These are phyloP conservation scores for Penicillium aurantiogriseum DNA, from an alignment of 2,329 filamentous ascomycete genomes.

Conservation along the genomic window DNA sequence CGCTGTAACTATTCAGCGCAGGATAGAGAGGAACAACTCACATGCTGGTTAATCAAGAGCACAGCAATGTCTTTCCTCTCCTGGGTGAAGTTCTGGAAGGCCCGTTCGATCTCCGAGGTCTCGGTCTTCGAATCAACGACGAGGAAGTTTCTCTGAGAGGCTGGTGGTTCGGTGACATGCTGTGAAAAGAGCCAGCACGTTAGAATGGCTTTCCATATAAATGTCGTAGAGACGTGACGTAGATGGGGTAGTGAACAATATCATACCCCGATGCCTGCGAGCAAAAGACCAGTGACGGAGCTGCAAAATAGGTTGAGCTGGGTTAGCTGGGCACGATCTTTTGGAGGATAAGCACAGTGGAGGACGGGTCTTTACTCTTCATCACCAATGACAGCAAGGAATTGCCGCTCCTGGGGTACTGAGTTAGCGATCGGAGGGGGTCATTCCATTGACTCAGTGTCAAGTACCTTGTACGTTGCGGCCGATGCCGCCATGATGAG, in stretches of 20 bases:
- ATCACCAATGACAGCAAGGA: constrained; percentile 95
- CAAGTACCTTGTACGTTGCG: constrained; percentile 53
- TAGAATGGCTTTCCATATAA: not conserved
- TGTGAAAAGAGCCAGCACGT: constrained; percentile 39
- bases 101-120: constrained; percentile 77
- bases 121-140: constrained; percentile 95
- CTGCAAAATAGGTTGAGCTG: constrained; percentile 49
- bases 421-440: constrained; percentile 47
- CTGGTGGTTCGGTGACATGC: constrained; percentile 87
- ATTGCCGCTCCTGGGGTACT: constrained; percentile 71
- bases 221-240: not conserved
- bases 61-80: constrained; percentile 96
- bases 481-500: constrained; percentile 59
- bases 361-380: constrained; percentile 57
- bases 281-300: constrained; percentile 90
- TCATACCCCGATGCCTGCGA: constrained; percentile 89
- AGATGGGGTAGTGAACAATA: not conserved
- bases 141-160: constrained; percentile 95
- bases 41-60: constrained; percentile 95
- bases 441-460: constrained; percentile 12
- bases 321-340: constrained; percentile 15
- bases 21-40: constrained; percentile 44
- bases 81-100: constrained; percentile 84
- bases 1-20: too few species aligned
- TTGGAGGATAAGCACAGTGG: not conserved